Evolutionary conservation across 768 basidiomycete species (phyloP), one percentile per base, ranked within the genome.

Genomic region (Podaxis carcinomalis): DNA sequence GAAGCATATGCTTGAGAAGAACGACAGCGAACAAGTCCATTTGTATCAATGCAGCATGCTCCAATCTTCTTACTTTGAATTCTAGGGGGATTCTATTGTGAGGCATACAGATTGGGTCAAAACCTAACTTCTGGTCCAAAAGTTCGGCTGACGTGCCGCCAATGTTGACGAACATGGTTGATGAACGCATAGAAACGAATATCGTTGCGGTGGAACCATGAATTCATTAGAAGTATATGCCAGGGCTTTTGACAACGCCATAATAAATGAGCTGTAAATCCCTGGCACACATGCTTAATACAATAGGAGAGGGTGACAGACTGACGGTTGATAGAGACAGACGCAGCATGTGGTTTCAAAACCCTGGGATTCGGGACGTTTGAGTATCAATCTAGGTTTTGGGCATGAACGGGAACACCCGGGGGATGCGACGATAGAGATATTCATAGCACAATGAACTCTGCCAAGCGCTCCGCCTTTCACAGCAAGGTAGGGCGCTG

Each of bases 1-100:
- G 37, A 60, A 53, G 59, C 53, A 55, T 46, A 49, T 61, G 53
- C 51, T 52, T 44, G 52, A 46, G 44, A 57, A 53, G 35, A 47
- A 47, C 32, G 13, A 58, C 44, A 51, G 50, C 32, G 39, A 59
- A 59, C n/a, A 59, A 36, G 28, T 49, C 56, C 56, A 49, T 37
- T 32, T 37, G 27, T 7, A 37, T 49, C 56, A 49, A 40, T 39
- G 51, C 44, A 59, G 25, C 28, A 32, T 61, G 59, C 52, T 47
- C 14, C 53, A 47, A 37, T 21, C 44, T 25, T 53, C 51, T 44
- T 36, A 32, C 19, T 13, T 19, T 53, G 21, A 47, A 52, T 53
- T 54, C 19, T 19, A 37, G 46, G 42, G 36, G 36, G 21, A 25
- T 50, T 36, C 36, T 19, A 35, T 27, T 47, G 6, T 36, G 13